Evolutionary conservation across 228 moss, liverwort and hornwort genomes (phyloP), one percentile per base, ranked within the genome.

Genomic region (Sphagnum fallax): DNA sequence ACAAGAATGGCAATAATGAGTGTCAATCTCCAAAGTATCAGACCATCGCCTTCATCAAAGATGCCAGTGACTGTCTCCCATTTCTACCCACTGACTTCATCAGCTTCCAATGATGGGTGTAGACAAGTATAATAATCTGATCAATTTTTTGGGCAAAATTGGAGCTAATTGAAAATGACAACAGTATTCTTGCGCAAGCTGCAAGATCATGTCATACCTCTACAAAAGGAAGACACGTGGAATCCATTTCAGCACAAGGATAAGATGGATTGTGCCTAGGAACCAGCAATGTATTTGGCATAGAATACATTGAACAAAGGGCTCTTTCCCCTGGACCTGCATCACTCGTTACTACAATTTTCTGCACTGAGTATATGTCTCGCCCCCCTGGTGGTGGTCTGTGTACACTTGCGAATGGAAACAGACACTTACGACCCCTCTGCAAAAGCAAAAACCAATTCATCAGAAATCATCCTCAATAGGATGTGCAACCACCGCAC

Each of bases 311-410:
- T 64, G 67, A 76, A 66, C 16, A 48, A 69, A 62, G 57, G 15
- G 62, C 76, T 69, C 71, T 67, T 62, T 69, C 68, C 50, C 49
- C 53, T 63, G 73, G 18, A 70, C 65, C 53, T 52, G n/a, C 78
- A 64, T 73, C 64, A 61, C 74, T 73, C 58, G 74, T 67, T 64
- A 80, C 63, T 71, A 77, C 76, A 70, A 80, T 83, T 62, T 71
- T 72, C 66, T 13, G 74, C 58, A 95, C 72, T 51, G 63, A 75
- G 61, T 95, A 93, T 0, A 84, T 14, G 70, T 98, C 97, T 76
- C 79, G 68, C 68, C 93, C 91, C 74, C 90, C 93, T 57, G 93
- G 82, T 69, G 78, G 81, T 81, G 90, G 91, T 52, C 66, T 79
- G 61, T 85, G 89, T 52, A 80, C 74, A 68, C 87, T 82, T 48